Evolutionary conservation across 805 yeast genomes (phyloP).

Genomic region (Nakazawaea molendinolei): DNA sequence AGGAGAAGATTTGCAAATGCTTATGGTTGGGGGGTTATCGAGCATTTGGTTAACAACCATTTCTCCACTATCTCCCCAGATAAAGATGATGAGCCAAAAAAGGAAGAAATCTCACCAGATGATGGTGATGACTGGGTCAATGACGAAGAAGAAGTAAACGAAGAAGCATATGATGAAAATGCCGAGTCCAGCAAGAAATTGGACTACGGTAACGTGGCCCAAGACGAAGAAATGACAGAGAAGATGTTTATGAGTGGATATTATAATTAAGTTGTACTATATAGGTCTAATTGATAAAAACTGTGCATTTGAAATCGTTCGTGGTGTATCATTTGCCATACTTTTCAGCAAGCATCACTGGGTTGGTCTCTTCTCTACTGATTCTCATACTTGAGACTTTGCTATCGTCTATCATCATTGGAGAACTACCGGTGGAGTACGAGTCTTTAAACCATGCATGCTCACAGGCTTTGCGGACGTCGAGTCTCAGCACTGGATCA

Average conservation of each 20-base stretch:
- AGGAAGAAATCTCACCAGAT: conserved; percentile 11
- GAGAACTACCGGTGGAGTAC: background rate
- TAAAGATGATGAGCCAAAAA: conserved; percentile 10
- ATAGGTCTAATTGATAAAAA: background rate
- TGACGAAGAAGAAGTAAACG: conserved; percentile 12
- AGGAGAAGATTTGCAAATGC: conserved; percentile 87
- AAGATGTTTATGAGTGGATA: conserved; percentile 11
- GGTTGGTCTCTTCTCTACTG: conserved; percentile 5
- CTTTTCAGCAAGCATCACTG: conserved; percentile 7
- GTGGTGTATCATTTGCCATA: conserved; percentile 1
- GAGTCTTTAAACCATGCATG: conserved; percentile 11
- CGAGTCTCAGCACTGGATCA: conserved; percentile 36
- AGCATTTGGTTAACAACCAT: conserved; percentile 68
- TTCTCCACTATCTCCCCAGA: conserved; percentile 29
- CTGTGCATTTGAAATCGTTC: background rate
- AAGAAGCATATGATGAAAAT: conserved; percentile 6
- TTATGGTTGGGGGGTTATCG: conserved; percentile 92
- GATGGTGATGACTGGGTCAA: conserved; percentile 8
- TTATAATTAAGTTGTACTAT: conserved; percentile 1
- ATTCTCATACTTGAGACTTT: conserved; percentile 2
- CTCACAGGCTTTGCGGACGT: conserved; percentile 13
- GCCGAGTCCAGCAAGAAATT: conserved; percentile 4
- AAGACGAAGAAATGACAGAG: conserved; percentile 2
- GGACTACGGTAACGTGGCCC: background rate
- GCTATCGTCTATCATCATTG: background rate